Conservation (phyloP, 768 basidiomycete species). For the Phylloporus sp. region DNA sequence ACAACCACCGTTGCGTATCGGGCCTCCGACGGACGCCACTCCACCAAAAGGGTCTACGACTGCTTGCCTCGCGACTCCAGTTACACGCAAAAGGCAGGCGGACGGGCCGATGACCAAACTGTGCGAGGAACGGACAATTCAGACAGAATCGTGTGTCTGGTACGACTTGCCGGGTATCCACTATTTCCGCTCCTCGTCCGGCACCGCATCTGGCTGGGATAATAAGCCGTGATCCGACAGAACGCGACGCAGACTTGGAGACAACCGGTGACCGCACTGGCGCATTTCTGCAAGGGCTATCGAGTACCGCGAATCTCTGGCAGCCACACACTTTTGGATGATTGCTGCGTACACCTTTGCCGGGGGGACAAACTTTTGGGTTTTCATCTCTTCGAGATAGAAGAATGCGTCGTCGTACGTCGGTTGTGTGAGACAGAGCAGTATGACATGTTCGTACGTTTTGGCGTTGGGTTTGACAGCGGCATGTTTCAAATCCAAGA, state of each 20-base stretch:
- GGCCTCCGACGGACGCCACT: not conserved
- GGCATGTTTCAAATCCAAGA: constrained; percentile 59
- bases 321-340: constrained; percentile 49
- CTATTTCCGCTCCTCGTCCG: not conserved
- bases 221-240: constrained; percentile 23
- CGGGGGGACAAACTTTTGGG: constrained; percentile 50
- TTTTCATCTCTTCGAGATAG: constrained; percentile 87
- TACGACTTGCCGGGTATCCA: too few relatives aligned
- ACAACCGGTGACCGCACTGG: constrained; percentile 48
- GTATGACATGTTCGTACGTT: constrained; percentile 65
- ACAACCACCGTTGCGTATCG: constrained; percentile 1
- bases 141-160: too few relatives aligned
- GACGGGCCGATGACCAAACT: too few relatives aligned
- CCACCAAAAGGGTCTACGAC: constrained; percentile 8
- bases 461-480: constrained; percentile 49
- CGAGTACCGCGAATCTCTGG: constrained; percentile 56
- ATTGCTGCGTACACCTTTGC: constrained; percentile 53
- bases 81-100: not conserved
- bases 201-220: not conserved
- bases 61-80: not conserved
- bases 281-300: constrained; percentile 69
- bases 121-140: not conserved
- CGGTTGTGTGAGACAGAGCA: constrained; percentile 63
- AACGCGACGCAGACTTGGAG: constrained; percentile 27
- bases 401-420: constrained; percentile 84